Base-by-base conservation (phyloP, 768 basidiomycete species). In the Boletus subcaerulescens region DNA sequence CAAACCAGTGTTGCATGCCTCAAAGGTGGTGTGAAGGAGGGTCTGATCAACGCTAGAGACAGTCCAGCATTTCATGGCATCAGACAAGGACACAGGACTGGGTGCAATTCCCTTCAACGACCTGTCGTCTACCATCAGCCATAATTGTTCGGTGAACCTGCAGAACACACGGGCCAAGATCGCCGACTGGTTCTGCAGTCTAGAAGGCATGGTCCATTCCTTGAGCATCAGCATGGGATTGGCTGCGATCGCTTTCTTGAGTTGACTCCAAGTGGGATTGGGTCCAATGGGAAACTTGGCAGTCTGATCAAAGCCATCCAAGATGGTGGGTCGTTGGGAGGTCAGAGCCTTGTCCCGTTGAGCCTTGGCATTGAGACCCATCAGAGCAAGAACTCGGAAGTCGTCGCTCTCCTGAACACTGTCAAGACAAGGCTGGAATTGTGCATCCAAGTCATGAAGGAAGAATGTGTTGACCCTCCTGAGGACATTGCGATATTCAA, bases 31-130 rank as follows among this genome's bases (percentile, higher is more conserved):
- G 10, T 50, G 14, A 1, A 50, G 13, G 0, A 58, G 48, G 0
- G 45, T 55, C 3, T 50, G 14, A 43, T 58, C 48, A 2, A 58
- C 20, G 31, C 53, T 58, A 4, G 35, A 11, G 1, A 42, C 38
- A 9, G 44, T 58, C 57, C 48, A 58, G 18, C 57, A 58, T 31
- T 31, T 35, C 53, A 58, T 58, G 0, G 53, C 57, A 53, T 58
- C 57, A 4, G 24, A 14, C n/a, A 58, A 22, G 0, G 48, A 49
- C 3, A 11, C 22, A 0, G 57, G 57, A 2, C 14, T 4, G 3
- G 50, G 55, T 2, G 9, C 29, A 1, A 56, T 35, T 3, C 55
- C 51, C 15, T 57, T 59, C 5, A 59, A 33, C 13, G 43, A 47
- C 5, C 5, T 32, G 0, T 10, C 4, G 0, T 15, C 15, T 6